Evolutionary conservation across 129 eudicot species (phyloP).

Genomic region (Rutidosis leptorrhynchoides): DNA sequence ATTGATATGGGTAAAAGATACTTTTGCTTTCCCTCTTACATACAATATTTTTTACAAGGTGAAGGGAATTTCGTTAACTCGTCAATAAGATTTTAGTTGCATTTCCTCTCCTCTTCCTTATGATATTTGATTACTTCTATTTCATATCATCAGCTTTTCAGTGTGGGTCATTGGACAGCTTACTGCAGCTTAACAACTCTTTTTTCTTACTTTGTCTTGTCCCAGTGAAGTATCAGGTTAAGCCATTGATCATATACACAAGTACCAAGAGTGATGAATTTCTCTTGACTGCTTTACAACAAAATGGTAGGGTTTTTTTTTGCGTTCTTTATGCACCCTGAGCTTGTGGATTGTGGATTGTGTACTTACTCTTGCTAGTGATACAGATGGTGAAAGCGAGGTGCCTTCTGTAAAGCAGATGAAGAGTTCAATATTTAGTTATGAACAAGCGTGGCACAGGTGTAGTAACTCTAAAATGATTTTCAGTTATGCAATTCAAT

Average conservation of each 20-base stretch:
- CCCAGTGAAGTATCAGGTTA: constrained; percentile 89
- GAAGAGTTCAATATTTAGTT: constrained; percentile 91
- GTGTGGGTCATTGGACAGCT: constrained; percentile 8
- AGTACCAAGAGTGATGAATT: constrained; percentile 87
- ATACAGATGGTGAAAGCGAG: constrained; percentile 62
- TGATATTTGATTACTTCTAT: background rate
- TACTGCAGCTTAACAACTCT: constrained; percentile 6
- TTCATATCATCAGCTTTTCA: background rate
- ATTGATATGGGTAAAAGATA: constrained; percentile 69
- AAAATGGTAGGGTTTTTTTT: constrained; percentile 48
- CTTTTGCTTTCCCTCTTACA: constrained; percentile 2
- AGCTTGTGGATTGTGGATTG: constrained; percentile 1
- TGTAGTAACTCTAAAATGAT: constrained; percentile 23
- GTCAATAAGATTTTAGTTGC: constrained; percentile 4
- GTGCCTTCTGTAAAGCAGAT: constrained; percentile 73
- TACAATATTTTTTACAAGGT: constrained; percentile 4
- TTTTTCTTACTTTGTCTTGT: constrained; percentile 17
- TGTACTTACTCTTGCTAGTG: constrained; percentile 20
- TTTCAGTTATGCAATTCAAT: constrained; percentile 5
- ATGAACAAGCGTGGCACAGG: constrained; percentile 99
- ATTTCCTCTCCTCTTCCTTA: background rate
- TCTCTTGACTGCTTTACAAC: constrained; percentile 73
- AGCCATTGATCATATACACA: constrained; percentile 78
- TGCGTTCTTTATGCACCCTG: constrained; percentile 23
- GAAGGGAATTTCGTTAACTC: constrained; percentile 5